Percentiles rank a stretch among this genome's conserved stretches.
phyloP scores from a whole-genome alignment of 257 asterid genomes.

The Solanum lycopersicoides region DNA sequence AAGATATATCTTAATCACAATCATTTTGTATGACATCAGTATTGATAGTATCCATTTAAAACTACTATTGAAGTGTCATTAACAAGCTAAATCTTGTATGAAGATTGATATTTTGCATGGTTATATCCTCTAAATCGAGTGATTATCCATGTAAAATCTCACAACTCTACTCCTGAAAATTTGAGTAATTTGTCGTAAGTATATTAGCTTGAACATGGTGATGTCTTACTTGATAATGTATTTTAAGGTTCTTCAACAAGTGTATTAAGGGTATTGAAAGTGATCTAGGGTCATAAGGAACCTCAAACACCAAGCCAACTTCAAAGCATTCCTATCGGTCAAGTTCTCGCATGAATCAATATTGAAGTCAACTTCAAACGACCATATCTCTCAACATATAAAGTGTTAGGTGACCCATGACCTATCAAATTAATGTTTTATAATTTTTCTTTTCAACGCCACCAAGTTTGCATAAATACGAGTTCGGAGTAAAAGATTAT shows the following conservation, averaged over 20 bases:
- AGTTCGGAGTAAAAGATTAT: neutral
- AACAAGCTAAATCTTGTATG: too few species aligned
- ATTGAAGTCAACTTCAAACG: neutral
- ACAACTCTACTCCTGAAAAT: neutral
- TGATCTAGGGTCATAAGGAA: neutral
- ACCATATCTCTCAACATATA: neutral
- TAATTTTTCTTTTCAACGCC: neutral
- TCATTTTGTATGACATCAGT: neutral
- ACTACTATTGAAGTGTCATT: neutral
- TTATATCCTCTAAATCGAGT: neutral
- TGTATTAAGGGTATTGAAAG: neutral
- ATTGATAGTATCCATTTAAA: neutral
- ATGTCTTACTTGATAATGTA: neutral
- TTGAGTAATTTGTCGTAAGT: neutral
- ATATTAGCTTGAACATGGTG: neutral
- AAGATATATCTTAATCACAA: neutral
- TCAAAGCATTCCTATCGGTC: neutral
- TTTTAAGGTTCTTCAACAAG: neutral
- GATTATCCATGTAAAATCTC: neutral
- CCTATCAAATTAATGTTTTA: neutral
- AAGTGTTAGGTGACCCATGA: neutral
- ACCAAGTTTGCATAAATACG: neutral
- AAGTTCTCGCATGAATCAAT: neutral
- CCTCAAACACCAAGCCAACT: neutral
- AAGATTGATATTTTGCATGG: neutral